Conservation (phyloP, 768 basidiomycete genomes). For the Scleroderma bovista region DNA sequence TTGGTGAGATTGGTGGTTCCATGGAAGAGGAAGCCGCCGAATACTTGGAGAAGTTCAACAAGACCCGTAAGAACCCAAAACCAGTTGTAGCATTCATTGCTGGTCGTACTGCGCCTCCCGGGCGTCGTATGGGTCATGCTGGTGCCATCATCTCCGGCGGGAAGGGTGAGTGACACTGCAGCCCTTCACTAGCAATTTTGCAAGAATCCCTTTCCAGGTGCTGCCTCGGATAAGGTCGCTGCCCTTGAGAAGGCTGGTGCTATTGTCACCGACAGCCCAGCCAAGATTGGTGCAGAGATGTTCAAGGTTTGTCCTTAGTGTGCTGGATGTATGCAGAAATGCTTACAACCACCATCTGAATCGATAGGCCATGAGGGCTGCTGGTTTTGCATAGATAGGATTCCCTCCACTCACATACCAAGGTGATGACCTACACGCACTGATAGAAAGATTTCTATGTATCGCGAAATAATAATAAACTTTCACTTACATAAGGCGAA, state of each 20-base stretch:
- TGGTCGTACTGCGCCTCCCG: constrained; percentile 95
- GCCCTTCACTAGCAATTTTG: neutral
- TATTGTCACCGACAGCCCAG: constrained; percentile 91
- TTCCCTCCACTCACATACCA: constrained; percentile 7
- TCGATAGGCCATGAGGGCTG: constrained; percentile 69
- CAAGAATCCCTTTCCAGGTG: constrained; percentile 42
- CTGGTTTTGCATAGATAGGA: constrained; percentile 54
- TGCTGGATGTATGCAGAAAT: neutral
- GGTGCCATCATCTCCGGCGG: constrained; percentile 98
- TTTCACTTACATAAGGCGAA: constrained; percentile 34
- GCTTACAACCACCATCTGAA: constrained; percentile 6
- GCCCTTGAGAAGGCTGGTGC: constrained; percentile 90
- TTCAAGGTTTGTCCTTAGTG: constrained; percentile 55
- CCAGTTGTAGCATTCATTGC: constrained; percentile 98
- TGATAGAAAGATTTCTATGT: too few relatives aligned
- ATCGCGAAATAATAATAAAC: too few relatives aligned
- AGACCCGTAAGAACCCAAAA: constrained; percentile 79
- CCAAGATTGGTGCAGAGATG: constrained; percentile 89
- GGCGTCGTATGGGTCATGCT: constrained; percentile 96
- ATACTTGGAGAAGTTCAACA: constrained; percentile 90
- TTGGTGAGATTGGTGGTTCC: constrained; percentile 97
- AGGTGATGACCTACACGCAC: constrained; percentile 1
- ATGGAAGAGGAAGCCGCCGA: constrained; percentile 99
- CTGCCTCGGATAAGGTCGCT: constrained; percentile 89
- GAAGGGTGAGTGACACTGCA: constrained; percentile 55